These are phyloP conservation scores for Colletotrichum lindemuthianum DNA, from an alignment of 2,329 filamentous ascomycete species.

Conservation along the genomic window DNA sequence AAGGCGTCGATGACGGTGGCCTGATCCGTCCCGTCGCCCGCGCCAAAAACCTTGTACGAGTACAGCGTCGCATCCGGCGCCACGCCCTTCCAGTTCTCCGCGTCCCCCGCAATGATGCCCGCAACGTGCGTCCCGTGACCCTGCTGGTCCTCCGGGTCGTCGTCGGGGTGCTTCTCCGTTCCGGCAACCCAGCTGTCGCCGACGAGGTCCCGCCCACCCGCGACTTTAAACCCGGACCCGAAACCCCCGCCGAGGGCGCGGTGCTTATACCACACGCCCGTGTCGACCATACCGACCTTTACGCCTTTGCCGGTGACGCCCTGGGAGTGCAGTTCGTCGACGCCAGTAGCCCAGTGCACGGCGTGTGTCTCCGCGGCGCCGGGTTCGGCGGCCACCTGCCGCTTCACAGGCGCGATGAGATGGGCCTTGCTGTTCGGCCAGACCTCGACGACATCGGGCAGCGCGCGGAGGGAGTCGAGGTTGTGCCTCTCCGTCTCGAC, in stretches of 20 bases:
- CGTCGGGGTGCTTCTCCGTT: conserved; percentile 46
- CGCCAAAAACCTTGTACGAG: conserved; percentile 41
- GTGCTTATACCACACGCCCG: conserved; percentile 36
- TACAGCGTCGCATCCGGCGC: conserved; percentile 40
- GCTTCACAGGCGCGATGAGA: conserved; percentile 29
- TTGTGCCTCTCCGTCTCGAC: conserved; percentile 30
- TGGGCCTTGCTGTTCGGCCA: conserved; percentile 22
- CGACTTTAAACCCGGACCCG: conserved; percentile 55
- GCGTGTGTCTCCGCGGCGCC: conserved; percentile 2
- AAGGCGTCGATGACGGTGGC: conserved; percentile 38
- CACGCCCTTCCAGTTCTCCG: conserved; percentile 38
- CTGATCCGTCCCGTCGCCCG: conserved; percentile 26
- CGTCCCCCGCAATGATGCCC: conserved; percentile 44
- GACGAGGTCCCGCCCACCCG: conserved; percentile 54
- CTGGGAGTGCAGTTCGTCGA: conserved; percentile 33
- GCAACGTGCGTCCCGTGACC: conserved; percentile 46
- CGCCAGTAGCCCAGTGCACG: conserved; percentile 37
- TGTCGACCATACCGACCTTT: conserved; percentile 38
- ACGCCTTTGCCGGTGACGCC: conserved; percentile 37
- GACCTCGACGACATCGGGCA: conserved; percentile 26
- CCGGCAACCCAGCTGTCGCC: conserved; percentile 46
- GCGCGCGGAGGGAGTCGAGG: conserved; percentile 22
- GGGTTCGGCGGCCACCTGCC: conserved; percentile 4
- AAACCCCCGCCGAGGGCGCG: conserved; percentile 56
- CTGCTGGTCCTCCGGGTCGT: conserved; percentile 42